These are phyloP conservation scores for Moesziomyces globuligerus DNA, from an alignment of 1,284 basidiomycete genomes.

Conservation along the genomic window DNA sequence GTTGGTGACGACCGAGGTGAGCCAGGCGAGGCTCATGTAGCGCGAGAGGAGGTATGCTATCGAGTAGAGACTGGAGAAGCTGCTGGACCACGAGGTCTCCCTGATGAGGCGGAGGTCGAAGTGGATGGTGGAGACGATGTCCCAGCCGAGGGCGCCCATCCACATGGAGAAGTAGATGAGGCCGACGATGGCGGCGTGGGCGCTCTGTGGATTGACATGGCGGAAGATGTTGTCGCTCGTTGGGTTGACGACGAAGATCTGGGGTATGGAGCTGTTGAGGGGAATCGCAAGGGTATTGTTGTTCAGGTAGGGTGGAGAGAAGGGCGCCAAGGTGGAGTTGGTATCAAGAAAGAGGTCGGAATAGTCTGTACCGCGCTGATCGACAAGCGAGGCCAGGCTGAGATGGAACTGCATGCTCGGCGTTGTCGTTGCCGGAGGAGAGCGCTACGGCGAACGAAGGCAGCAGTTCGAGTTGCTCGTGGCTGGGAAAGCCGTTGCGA, in stretches of 20 bases:
- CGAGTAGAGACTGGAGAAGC: conserved; percentile 53
- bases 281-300: background rate
- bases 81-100: conserved; percentile 51
- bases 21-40: conserved; percentile 54
- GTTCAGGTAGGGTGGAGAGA: conserved; percentile 1
- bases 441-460: too few species aligned
- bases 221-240: conserved; percentile 47
- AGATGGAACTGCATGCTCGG: conserved; percentile 26
- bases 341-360: conserved; percentile 2
- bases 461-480: too few species aligned
- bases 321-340: background rate
- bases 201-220: conserved; percentile 36
- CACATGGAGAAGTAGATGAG: conserved; percentile 59
- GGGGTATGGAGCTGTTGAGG: conserved; percentile 20
- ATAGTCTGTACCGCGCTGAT: conserved; percentile 20
- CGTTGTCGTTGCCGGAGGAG: background rate
- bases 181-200: conserved; percentile 44
- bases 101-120: conserved; percentile 51
- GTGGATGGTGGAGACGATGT: conserved; percentile 50
- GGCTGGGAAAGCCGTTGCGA: too few species aligned
- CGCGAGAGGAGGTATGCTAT: conserved; percentile 53
- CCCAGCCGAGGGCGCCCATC: conserved; percentile 61
- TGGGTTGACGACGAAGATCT: conserved; percentile 49
- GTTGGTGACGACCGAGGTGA: conserved; percentile 47
- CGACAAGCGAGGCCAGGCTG: conserved; percentile 34